Evolutionary conservation across 768 basidiomycete genomes (phyloP), one percentile per base, ranked within the genome.

Genomic region (Leccinum aurantiacum): DNA sequence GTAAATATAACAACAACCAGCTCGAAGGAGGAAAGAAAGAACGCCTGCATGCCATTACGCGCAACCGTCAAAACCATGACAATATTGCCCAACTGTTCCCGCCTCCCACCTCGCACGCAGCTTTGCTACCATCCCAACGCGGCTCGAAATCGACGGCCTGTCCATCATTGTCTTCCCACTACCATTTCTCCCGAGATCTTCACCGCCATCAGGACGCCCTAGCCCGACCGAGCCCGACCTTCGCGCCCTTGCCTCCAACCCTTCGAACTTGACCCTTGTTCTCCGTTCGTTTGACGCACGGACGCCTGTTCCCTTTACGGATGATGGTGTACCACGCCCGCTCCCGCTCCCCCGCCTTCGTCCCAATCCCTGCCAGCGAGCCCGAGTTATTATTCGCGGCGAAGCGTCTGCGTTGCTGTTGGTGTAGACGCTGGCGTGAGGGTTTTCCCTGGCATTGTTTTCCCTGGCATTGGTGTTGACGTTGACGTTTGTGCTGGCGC

Each of bases 21-120:
- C 8, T 17, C 25, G 24, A 33, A 35, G 25, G 2, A 13, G 2
- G 13, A 61, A 27, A 33, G 11, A 19, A 22, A 35, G 17, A 37
- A 6, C 3, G 6, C 52, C 14, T 11, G 14, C 15, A 11, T 37
- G 24, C 22, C 11, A 29, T 27, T 2, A 29, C 15, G 17, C 27
- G 11, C 15, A 19, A 44, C 38, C 31, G 5, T 54, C 59, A 25
- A 11, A 24, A 17, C 13, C 0, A 35, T 35, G 13, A 35, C 33
- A 35, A 14, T 35, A 35, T 35, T 35, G 29, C 7, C 15, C 58
- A 5, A 37, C 27, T 25, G n/a, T 6, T 4, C 58, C 55, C 31
- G 49, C 35, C 53, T 69, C 68, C 68, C 68, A 69, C 41, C 57
- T 61, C 29, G 55, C 66, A 50, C 69, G 61, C 41, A 70, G 27